These are phyloP conservation scores for Gaertneriomyces semiglobifer DNA, from an alignment of 192 early-diverging fungal species.

Conservation along the genomic window DNA sequence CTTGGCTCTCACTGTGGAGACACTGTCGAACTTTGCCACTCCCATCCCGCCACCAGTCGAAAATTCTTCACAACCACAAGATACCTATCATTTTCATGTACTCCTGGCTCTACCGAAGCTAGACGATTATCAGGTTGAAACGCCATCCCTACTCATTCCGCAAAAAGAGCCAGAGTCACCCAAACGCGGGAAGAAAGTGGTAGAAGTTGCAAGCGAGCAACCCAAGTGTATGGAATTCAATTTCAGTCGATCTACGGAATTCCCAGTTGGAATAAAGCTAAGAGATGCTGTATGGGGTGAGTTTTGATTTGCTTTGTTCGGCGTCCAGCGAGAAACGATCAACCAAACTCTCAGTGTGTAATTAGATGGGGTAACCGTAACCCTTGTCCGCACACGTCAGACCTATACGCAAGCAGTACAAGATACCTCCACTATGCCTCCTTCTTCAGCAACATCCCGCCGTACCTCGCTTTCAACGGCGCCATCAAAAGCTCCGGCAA, in stretches of 20 bases:
- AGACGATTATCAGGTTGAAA: not conserved
- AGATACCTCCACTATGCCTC: too few species aligned
- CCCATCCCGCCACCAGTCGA: not conserved
- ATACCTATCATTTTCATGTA: conserved; percentile 4
- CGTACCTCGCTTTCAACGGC: too few species aligned
- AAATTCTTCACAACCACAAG: not conserved
- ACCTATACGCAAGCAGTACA: too few species aligned
- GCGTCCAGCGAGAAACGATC: not conserved
- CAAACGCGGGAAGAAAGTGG: not conserved
- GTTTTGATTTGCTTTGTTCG: not conserved
- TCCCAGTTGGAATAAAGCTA: not conserved
- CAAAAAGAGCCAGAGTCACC: conserved; percentile 1
- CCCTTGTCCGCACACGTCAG: not conserved
- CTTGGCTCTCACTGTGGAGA: not conserved
- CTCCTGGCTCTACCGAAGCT: not conserved
- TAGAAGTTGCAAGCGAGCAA: conserved; percentile 1
- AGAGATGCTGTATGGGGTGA: conserved; percentile 3
- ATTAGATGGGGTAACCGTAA: conserved; percentile 1
- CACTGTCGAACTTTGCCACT: not conserved
- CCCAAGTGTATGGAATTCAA: not conserved
- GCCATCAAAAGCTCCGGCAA: too few species aligned
- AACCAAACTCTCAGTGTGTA: not conserved
- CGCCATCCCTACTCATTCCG: not conserved
- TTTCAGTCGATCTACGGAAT: not conserved
- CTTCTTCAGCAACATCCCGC: too few species aligned